Percentiles rank a stretch among this genome's conserved stretches.
Evolutionary conservation across 31 red algal genomes (phyloP).

Genomic region (Porphyra umbilicalis): DNA sequence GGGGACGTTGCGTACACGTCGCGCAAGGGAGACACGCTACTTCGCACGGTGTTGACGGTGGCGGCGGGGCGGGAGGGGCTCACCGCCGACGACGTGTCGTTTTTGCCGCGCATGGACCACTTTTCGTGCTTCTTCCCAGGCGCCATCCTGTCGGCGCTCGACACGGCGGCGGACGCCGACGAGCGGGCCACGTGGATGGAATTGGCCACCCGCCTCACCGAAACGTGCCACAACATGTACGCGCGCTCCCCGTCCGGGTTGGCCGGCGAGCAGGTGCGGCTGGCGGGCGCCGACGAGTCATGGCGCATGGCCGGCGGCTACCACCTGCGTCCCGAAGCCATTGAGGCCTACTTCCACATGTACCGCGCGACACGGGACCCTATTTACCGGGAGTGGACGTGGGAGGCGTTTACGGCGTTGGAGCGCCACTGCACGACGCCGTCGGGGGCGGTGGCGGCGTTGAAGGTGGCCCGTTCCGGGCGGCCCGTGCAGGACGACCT

Average conservation of each 20-base stretch:
- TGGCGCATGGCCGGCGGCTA: conserved; percentile 60
- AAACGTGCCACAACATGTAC: conserved; percentile 80
- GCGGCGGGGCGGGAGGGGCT: background rate
- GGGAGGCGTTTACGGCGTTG: conserved; percentile 60
- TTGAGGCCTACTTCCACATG: conserved; percentile 92
- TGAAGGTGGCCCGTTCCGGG: conserved; percentile 16
- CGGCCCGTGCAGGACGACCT: conserved; percentile 42
- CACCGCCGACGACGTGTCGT: conserved; percentile 7
- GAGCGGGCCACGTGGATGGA: conserved; percentile 34
- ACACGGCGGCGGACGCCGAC: conserved; percentile 18
- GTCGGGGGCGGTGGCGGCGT: conserved; percentile 30
- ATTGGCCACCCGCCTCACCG: conserved; percentile 40
- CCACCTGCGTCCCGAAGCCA: conserved; percentile 72
- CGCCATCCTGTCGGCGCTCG: conserved; percentile 52
- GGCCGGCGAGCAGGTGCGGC: conserved; percentile 42
- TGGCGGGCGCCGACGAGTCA: conserved; percentile 13
- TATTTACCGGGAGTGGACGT: conserved; percentile 74
- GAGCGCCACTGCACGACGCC: conserved; percentile 41
- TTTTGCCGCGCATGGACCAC: conserved; percentile 56
- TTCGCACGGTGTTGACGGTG: conserved; percentile 14
- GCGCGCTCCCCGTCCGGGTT: conserved; percentile 44
- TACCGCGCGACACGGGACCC: conserved; percentile 57
- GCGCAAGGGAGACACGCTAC: conserved; percentile 20
- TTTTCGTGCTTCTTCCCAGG: conserved; percentile 73
- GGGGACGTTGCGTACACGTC: conserved; percentile 22